Percentiles rank a stretch among this genome's conserved stretches.
Evolutionary conservation across 2,329 filamentous ascomycete species (phyloP).

Genomic region (Curvularia verruculosa): DNA sequence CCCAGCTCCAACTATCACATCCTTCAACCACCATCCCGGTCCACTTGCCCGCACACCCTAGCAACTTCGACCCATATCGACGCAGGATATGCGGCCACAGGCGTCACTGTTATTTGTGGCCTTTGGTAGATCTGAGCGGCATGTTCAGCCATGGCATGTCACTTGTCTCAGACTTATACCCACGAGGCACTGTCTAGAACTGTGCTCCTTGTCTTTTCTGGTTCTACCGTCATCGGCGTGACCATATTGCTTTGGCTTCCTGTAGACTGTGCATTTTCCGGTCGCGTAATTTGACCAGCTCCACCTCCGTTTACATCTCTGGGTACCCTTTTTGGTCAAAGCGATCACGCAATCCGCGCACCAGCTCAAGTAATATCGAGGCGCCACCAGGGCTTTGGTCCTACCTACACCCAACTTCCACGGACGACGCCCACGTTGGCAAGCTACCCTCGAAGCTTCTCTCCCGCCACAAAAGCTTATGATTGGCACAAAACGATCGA

Average conservation of each 20-base stretch:
- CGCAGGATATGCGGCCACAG: conserved; percentile 23
- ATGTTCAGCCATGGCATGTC: conserved; percentile 31
- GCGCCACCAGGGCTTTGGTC: background rate
- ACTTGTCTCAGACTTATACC: conserved; percentile 24
- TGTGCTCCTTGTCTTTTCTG: background rate
- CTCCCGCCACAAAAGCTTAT: background rate
- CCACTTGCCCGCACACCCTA: conserved; percentile 33
- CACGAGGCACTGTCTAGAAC: conserved; percentile 12
- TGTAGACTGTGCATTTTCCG: conserved; percentile 5
- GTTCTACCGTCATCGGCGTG: conserved; percentile 1
- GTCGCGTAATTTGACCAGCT: conserved; percentile 1
- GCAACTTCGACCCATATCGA: conserved; percentile 23
- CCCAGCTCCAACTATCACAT: conserved; percentile 26
- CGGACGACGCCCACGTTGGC: conserved; percentile 9
- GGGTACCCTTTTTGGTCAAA: conserved; percentile 2
- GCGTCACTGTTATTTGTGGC: conserved; percentile 16
- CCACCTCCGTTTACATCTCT: conserved; percentile 2
- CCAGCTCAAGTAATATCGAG: conserved; percentile 5
- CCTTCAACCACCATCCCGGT: conserved; percentile 35
- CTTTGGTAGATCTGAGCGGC: conserved; percentile 14
- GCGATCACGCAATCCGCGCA: conserved; percentile 9
- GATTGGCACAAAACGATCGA: conserved; percentile 13
- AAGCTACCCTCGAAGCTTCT: background rate
- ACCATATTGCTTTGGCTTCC: conserved; percentile 7
- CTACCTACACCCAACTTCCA: conserved; percentile 19